Conservation (phyloP, 345 rosid species). For the Acer saccharum region DNA sequence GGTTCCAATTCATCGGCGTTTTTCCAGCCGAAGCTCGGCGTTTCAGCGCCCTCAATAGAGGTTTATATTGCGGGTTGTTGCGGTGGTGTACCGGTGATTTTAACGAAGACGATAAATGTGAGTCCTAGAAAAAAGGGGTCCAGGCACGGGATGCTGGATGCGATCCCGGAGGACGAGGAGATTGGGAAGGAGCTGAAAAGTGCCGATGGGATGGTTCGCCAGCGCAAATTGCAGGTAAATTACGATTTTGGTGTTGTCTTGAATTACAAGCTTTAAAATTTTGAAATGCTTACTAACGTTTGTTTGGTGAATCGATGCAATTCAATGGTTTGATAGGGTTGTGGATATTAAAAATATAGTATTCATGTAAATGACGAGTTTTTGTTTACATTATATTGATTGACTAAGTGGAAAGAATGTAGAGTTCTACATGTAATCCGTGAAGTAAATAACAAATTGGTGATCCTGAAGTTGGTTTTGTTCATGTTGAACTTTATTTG, state of each 20-base stretch:
- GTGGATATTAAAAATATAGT: not conserved
- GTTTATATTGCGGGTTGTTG: slow-evolving; percentile 89
- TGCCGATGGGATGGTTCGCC: slow-evolving; percentile 39
- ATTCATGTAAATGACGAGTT: not conserved
- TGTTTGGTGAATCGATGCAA: not conserved
- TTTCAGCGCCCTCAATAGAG: slow-evolving; percentile 73
- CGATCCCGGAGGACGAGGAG: slow-evolving; percentile 93
- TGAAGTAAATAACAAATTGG: too few relatives aligned
- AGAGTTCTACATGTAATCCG: not conserved
- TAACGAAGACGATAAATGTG: slow-evolving; percentile 74
- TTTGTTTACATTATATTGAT: not conserved
- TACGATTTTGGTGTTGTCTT: not conserved
- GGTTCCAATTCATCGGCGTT: slow-evolving; percentile 49
- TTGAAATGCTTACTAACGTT: not conserved
- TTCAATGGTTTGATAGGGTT: not conserved
- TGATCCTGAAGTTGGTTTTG: too few relatives aligned
- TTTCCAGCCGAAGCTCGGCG: slow-evolving; percentile 61
- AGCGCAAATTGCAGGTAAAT: slow-evolving; percentile 57
- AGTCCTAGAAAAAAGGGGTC: slow-evolving; percentile 68
- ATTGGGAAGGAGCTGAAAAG: slow-evolving; percentile 45
- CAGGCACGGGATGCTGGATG: slow-evolving; percentile 57
- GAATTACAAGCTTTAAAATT: not conserved
- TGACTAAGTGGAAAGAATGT: not conserved
- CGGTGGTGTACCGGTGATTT: slow-evolving; percentile 79
- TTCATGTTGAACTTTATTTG: too few relatives aligned